Percentiles rank a stretch among this genome's conserved stretches.
Evolutionary conservation across 257 asterid genomes (phyloP).

Genomic region (Solanum etuberosum): DNA sequence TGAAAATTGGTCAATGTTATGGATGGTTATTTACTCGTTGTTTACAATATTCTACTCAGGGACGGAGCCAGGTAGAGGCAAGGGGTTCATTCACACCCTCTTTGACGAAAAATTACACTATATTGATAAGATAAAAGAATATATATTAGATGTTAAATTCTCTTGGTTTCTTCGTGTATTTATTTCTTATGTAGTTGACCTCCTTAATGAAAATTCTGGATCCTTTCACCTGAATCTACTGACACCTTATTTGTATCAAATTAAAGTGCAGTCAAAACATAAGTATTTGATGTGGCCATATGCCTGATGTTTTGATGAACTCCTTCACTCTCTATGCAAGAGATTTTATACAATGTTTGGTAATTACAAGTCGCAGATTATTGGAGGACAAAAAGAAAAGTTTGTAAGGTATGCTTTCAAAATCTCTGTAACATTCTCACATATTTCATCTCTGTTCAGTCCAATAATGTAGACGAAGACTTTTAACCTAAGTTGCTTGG

Average conservation of each 20-base stretch:
- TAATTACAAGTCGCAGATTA: slow-evolving; percentile 45
- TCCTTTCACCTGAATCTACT: background rate
- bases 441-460: background rate
- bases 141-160: no score
- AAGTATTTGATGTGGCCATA: background rate
- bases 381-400: slow-evolving; percentile 77
- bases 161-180: background rate
- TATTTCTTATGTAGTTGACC: background rate
- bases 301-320: slow-evolving; percentile 5
- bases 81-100: background rate
- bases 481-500: background rate
- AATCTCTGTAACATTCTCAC: background rate
- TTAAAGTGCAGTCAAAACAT: background rate
- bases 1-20: background rate
- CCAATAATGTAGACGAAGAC: background rate
- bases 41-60: background rate
- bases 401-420: slow-evolving; percentile 49
- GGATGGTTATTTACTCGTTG: background rate
- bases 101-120: background rate
- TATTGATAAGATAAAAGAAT: no score
- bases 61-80: background rate
- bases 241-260: background rate
- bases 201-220: background rate
- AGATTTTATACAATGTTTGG: slow-evolving; percentile 41
- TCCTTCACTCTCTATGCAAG: slow-evolving; percentile 19